Base-by-base conservation (phyloP, 495 filamentous ascomycete species). In the Clohesyomyces aquaticus region DNA sequence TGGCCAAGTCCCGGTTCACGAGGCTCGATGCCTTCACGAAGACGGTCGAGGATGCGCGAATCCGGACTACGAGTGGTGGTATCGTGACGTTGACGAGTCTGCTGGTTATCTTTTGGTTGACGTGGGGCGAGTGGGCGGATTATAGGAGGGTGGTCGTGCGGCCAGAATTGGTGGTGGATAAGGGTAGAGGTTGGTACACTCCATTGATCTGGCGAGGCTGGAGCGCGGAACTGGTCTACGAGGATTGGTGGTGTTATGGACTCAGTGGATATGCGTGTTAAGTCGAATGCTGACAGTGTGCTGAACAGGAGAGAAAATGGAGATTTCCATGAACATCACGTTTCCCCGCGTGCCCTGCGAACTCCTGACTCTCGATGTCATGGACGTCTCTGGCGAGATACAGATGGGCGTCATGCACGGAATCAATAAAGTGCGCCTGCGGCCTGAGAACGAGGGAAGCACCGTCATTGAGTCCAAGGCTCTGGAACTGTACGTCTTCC, bases 11-110 rank as follows among this genome's bases (percentile, higher is more conserved):
- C 67, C 88, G 94, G 74, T 96, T 98, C 74, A 96, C 90, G 48
- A 88, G 90, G 80, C 88, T 98, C 46, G 94, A 98, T 75, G 94
- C 94, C 78, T 98, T 98, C 75, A 94, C 92, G 35, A 98, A 98
- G 77, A 98, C 94, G 35, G 94, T 98, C 47, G 95, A 98, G 73
- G 94, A 98, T 87, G 94, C 94, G 64, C 85, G 95, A 62, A 85
- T 98, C 75, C 89, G 95, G 70, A 98, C 94, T n/a, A 98, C 95
- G 12, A 94, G 91, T 12, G 94, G 94, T 51, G 94, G 94, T 68
- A 86, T 98, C 62, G 91, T 98, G 72, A 98, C 94, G 57, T 90
- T 98, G 69, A 82, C 86, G 66, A 95, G 91, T 65, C 76, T 98
- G 68, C 77, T 98, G 23, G 81, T 96, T 59, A 89, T 98, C 14